Conservation (phyloP, 2,329 filamentous ascomycete species). For the Colletotrichum tropicicola region DNA sequence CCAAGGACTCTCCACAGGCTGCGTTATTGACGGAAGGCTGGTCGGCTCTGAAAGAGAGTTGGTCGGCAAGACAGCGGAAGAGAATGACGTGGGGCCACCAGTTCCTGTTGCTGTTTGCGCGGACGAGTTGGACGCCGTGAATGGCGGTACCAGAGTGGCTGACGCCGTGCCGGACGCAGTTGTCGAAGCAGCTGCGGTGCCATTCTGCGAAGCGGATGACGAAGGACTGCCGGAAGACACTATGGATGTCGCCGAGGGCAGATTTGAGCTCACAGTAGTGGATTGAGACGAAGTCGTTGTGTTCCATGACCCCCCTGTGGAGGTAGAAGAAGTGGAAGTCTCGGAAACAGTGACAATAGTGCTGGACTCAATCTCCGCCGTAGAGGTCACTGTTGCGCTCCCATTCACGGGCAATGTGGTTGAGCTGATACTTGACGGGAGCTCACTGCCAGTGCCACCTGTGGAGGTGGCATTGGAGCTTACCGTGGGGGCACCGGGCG, state of each 20-base stretch:
- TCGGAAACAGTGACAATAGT: constrained; percentile 12
- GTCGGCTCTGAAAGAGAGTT: background rate
- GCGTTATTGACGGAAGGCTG: background rate
- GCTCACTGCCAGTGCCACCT: background rate
- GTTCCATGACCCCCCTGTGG: background rate
- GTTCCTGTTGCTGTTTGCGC: background rate
- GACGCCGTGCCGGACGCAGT: background rate
- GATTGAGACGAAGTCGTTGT: background rate
- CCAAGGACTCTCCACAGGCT: constrained; percentile 12
- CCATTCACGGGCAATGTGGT: background rate
- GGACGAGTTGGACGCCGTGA: background rate
- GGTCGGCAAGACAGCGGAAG: background rate
- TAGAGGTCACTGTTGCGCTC: background rate
- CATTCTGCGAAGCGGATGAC: background rate
- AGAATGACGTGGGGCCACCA: background rate
- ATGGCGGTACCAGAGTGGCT: background rate
- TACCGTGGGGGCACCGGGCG: background rate
- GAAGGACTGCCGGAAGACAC: background rate
- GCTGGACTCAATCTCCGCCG: background rate
- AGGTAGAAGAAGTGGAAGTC: background rate
- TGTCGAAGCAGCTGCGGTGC: background rate
- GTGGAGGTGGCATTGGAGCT: background rate
- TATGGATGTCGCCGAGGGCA: background rate
- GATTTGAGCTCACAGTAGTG: background rate
- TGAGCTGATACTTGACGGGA: background rate